Evolutionary conservation across 2,329 filamentous ascomycete species (phyloP).

Genomic region (Lithohypha guttulata): DNA sequence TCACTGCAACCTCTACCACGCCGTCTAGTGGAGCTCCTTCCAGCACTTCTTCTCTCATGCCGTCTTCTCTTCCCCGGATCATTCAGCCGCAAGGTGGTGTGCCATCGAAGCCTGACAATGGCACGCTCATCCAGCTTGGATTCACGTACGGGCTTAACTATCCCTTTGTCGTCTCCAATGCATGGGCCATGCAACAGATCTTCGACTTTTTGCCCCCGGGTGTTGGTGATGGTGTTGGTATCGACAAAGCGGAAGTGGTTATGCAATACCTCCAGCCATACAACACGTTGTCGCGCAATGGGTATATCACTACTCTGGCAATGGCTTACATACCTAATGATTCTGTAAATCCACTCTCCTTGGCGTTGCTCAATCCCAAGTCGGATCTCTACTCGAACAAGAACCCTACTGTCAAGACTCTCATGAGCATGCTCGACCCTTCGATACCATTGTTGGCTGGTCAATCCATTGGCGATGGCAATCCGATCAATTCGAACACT

Average conservation of each 20-base stretch:
- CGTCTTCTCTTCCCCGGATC: slow-evolving; percentile 58
- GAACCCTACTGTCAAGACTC: slow-evolving; percentile 52
- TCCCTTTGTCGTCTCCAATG: slow-evolving; percentile 61
- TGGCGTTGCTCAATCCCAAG: slow-evolving; percentile 60
- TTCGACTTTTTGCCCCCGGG: slow-evolving; percentile 67
- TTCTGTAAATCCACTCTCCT: slow-evolving; percentile 55
- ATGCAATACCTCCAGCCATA: slow-evolving; percentile 22
- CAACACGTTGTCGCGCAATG: slow-evolving; percentile 48
- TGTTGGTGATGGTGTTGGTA: slow-evolving; percentile 52
- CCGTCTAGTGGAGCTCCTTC: slow-evolving; percentile 26
- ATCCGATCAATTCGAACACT: slow-evolving; percentile 26
- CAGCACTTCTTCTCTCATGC: slow-evolving; percentile 42
- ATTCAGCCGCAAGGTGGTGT: slow-evolving; percentile 60
- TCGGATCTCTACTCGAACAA: slow-evolving; percentile 66
- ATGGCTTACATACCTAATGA: slow-evolving; percentile 64
- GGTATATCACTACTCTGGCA: slow-evolving; percentile 73
- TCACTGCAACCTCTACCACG: slow-evolving; percentile 23
- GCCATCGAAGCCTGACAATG: slow-evolving; percentile 49
- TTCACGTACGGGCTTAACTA: slow-evolving; percentile 78
- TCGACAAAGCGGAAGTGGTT: slow-evolving; percentile 23
- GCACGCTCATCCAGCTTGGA: slow-evolving; percentile 68
- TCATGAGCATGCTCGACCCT: slow-evolving; percentile 75
- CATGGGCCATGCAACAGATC: slow-evolving; percentile 70
- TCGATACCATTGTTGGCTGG: slow-evolving; percentile 59
- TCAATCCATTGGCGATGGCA: slow-evolving; percentile 32